Percentiles rank a stretch among this genome's conserved stretches.
These are phyloP conservation scores for Talaromyces sp. DNA, from an alignment of 2,329 filamentous ascomycete species.

Conservation along the genomic window DNA sequence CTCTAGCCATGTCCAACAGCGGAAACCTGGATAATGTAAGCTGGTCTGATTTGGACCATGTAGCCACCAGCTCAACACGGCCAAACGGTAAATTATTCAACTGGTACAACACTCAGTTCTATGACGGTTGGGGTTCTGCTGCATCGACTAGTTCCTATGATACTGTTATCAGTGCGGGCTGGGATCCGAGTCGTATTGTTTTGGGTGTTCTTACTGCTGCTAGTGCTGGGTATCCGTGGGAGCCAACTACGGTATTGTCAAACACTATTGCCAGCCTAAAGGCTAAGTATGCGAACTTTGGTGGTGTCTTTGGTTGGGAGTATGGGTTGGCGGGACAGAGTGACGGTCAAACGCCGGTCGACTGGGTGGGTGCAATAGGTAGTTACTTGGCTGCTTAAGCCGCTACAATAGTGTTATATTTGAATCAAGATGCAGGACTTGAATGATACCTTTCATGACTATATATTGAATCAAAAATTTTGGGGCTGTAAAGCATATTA, in stretches of 20 bases:
- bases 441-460: not conserved
- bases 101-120: conserved; percentile 83
- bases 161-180: conserved; percentile 53
- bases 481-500: no score
- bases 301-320: conserved; percentile 82
- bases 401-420: not conserved
- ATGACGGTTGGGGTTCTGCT: conserved; percentile 72
- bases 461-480: not conserved
- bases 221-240: conserved; percentile 59
- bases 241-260: conserved; percentile 52
- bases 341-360: conserved; percentile 4
- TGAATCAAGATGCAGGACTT: not conserved
- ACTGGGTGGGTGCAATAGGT: conserved; percentile 9
- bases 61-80: conserved; percentile 35
- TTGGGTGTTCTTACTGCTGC: conserved; percentile 71
- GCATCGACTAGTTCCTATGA: conserved; percentile 50
- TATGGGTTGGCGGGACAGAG: conserved; percentile 59
- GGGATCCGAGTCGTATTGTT: conserved; percentile 64
- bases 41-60: conserved; percentile 64
- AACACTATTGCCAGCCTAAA: conserved; percentile 52
- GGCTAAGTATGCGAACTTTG: conserved; percentile 60
- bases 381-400: conserved; percentile 30
- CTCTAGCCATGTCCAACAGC: conserved; percentile 53
- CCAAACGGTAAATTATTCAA: conserved; percentile 54
- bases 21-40: conserved; percentile 66